Conservation (phyloP, 345 rosid genomes). For the Mercurialis annua region DNA sequence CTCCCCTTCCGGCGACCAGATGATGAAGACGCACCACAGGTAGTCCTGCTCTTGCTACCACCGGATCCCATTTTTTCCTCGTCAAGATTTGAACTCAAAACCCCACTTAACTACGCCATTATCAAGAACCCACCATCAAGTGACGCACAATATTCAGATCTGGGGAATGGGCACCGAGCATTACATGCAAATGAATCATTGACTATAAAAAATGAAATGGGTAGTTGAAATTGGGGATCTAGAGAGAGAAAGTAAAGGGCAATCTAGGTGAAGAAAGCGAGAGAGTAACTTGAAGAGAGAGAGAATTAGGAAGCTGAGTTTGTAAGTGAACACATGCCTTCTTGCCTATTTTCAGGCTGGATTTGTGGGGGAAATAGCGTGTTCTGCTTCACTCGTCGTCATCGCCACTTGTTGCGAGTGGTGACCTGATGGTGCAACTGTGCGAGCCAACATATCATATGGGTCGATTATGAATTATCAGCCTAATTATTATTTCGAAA, state of each 20-base stretch:
- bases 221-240: constrained; percentile 1
- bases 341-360: constrained; percentile 5
- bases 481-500: too few relatives aligned
- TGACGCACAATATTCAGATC: not conserved
- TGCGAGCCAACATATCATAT: not conserved
- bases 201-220: not conserved
- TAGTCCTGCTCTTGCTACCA: constrained; percentile 54
- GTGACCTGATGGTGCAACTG: not conserved
- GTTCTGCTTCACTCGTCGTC: not conserved
- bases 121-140: constrained; percentile 1
- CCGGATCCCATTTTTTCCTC: constrained; percentile 61
- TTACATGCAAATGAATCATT: not conserved
- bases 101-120: too few relatives aligned
- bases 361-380: constrained; percentile 8
- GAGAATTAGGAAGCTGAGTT: not conserved
- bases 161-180: not conserved
- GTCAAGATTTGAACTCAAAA: not conserved
- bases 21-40: constrained; percentile 31
- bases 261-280: constrained; percentile 13
- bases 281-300: constrained; percentile 20
- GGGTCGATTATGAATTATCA: too few relatives aligned
- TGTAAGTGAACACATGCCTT: not conserved
- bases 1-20: constrained; percentile 38
- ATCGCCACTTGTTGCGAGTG: not conserved
- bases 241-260: constrained; percentile 5